Evolutionary conservation across 352 stramenopile genomes (phyloP).

Genomic region (Phytophthora hibernalis): DNA sequence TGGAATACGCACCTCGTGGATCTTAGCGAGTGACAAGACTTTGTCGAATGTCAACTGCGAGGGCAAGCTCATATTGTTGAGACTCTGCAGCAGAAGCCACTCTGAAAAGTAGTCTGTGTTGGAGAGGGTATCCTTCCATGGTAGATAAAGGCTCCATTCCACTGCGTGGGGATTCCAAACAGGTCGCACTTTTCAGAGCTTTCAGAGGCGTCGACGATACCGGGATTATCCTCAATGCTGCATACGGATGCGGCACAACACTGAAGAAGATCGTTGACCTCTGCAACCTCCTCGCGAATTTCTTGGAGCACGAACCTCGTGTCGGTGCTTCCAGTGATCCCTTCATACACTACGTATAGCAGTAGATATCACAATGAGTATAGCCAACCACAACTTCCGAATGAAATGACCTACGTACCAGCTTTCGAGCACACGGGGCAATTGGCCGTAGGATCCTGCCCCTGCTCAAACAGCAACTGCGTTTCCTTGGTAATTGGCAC

Average conservation of each 20-base stretch:
- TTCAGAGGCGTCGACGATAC: not conserved
- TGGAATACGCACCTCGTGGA: slow-evolving; percentile 57
- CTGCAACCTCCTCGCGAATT: slow-evolving; percentile 54
- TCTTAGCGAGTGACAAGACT: slow-evolving; percentile 55
- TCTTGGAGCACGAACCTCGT: slow-evolving; percentile 66
- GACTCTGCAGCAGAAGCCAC: slow-evolving; percentile 72
- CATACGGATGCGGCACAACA: slow-evolving; percentile 70
- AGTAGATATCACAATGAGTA: not conserved
- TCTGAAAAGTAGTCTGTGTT: slow-evolving; percentile 79
- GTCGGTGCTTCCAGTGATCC: slow-evolving; percentile 69
- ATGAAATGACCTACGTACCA: slow-evolving; percentile 33
- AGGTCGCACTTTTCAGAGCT: slow-evolving; percentile 50
- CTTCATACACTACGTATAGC: slow-evolving; percentile 60
- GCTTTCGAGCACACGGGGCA: slow-evolving; percentile 74
- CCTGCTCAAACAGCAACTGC: slow-evolving; percentile 76
- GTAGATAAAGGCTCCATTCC: slow-evolving; percentile 77
- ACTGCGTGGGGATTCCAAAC: slow-evolving; percentile 65
- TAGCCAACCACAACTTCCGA: not conserved
- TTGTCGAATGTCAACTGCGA: slow-evolving; percentile 66
- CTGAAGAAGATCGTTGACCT: slow-evolving; percentile 69
- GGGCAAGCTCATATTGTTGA: slow-evolving; percentile 85
- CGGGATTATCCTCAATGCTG: slow-evolving; percentile 8
- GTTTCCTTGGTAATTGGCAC: slow-evolving; percentile 66
- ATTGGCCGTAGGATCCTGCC: slow-evolving; percentile 66
- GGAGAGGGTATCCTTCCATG: slow-evolving; percentile 79